Base-by-base conservation (phyloP, 768 basidiomycete species). In the Suillus alpinus region DNA sequence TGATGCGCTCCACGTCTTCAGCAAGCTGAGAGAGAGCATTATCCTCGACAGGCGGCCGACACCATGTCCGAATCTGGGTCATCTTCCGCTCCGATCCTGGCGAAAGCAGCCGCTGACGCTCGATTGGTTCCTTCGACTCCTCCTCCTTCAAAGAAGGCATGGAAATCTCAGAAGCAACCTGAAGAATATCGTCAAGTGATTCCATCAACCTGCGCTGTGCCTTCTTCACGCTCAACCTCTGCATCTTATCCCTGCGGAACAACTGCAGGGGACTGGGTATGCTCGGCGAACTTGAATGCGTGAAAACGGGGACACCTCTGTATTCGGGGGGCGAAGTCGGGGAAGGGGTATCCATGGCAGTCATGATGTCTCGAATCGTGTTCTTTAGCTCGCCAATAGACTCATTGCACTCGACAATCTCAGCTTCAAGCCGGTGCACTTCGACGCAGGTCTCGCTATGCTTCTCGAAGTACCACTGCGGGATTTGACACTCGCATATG, bases 401-500 rank as follows among this genome's bases (percentile, higher is more conserved):
- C 73, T 99, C 97, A 76, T 98, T 97, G 79, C 90, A 93, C 69
- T 94, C 92, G 41, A 83, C 77, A 65, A 98, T 95, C 74, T 97
- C 95, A 18, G 95, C 94, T 75, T 99, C 97, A 63, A 99, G 81
- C 49, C 93, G 88, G 76, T 99, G 97, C 3, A 92, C 89, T 76
- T 98, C 96, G 66, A 87, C 93, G 68, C 97, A 99, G 12, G 95
- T 98, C 76, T 99, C 97, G 83, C 94, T 98, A 79, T 99, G 97
- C 78, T 98, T 98, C 78, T 98, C 97, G 73, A 99, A 99, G 79
- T 95, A 99, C 97, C 97, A 99, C 63, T 96, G 92, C 2, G 96
- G 95, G 60, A 98, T 91, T 66, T 91, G 88, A 69, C 91, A 87
- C 76, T 99, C 97, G 80, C 97, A 99, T 63, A 99, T 99, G 34